Base-by-base conservation (phyloP, 2,329 filamentous ascomycete species). In the Fusarium denticulatum region DNA sequence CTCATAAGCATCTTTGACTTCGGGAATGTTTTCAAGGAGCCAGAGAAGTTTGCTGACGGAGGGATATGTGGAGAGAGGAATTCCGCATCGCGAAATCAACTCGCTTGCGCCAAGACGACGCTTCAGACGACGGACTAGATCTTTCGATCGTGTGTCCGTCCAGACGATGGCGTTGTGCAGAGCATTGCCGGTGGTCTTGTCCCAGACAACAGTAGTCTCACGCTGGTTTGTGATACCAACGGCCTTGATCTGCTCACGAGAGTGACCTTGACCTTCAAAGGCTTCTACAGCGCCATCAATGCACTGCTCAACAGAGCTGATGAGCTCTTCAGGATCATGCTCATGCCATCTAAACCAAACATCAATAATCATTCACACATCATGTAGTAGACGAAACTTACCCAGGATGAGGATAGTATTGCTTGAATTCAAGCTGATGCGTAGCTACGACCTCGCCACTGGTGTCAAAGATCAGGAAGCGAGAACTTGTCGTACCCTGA, bases 191-290 rank as follows among this genome's bases (percentile, higher is more conserved):
- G 92, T 95, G 74, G 90, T 88, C 79, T 86, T 89, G 80, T 96
- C 93, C 93, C 93, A 96, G 60, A 94, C 90, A 3, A 96, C 86
- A 6, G 92, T 93, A 12, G 94, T 96, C 82, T 96, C 94, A 80
- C 94, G 88, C 84, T 96, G 94, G 82, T 94, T 95, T 74, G 94
- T 95, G 80, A 96, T 93, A 58, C 94, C 94, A 71, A 96, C 87
- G 14, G 92, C 89, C 80, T 89, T 91, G 80, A 96, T 94, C 78
- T 93, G 90, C 59, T 87, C 85, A 72, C 88, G 86, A 49, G 87
- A 87, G 82, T 94, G 89, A 50, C 93, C 93, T 69, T 90, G 85
- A 26, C 88, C 87, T 63, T 92, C 84, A 81, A 96, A 96, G 12
- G 88, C 84, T 74, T 90, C 87, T 56, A 93, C 90, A 5, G 93